phyloP scores from a whole-genome alignment of 2,329 filamentous ascomycete species.

The Albophoma yamanashiensis region DNA sequence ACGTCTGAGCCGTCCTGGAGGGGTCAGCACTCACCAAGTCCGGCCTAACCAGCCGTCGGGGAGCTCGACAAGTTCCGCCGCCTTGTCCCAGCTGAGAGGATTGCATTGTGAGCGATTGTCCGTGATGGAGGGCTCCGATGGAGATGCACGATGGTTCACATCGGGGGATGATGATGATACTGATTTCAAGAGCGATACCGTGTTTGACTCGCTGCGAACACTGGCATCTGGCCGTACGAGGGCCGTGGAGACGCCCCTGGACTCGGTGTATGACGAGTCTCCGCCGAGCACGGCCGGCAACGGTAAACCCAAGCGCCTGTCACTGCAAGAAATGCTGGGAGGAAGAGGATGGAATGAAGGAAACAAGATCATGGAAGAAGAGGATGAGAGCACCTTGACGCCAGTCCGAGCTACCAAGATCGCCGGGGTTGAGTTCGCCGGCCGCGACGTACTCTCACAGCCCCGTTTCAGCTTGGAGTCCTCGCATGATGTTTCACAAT shows the following conservation, averaged over 20 bases:
- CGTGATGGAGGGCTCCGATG: constrained; percentile 59
- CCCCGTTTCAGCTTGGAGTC: constrained; percentile 19
- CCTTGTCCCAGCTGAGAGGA: constrained; percentile 25
- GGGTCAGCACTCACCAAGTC: constrained; percentile 22
- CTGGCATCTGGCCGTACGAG: constrained; percentile 55
- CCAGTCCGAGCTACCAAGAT: constrained; percentile 32
- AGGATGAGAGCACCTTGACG: constrained; percentile 47
- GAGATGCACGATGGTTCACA: constrained; percentile 51
- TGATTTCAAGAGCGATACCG: constrained; percentile 67
- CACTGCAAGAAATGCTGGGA: constrained; percentile 48
- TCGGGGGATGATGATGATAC: constrained; percentile 67
- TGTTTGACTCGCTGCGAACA: constrained; percentile 68
- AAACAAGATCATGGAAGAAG: constrained; percentile 51
- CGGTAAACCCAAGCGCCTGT: constrained; percentile 41
- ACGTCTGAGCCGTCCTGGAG: constrained; percentile 31
- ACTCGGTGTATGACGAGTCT: constrained; percentile 75
- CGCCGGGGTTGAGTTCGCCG: constrained; percentile 9
- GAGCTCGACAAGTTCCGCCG: constrained; percentile 30
- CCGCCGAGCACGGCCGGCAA: constrained; percentile 48
- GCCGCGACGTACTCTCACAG: constrained; percentile 4
- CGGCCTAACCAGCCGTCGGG: constrained; percentile 32
- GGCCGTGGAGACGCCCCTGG: constrained; percentile 59
- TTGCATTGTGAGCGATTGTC: constrained; percentile 31
- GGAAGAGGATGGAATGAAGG: constrained; percentile 43
- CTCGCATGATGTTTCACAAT: constrained; percentile 19